Evolutionary conservation across 1,284 basidiomycete genomes (phyloP).

Genomic region (Microbotryum intermedium): DNA sequence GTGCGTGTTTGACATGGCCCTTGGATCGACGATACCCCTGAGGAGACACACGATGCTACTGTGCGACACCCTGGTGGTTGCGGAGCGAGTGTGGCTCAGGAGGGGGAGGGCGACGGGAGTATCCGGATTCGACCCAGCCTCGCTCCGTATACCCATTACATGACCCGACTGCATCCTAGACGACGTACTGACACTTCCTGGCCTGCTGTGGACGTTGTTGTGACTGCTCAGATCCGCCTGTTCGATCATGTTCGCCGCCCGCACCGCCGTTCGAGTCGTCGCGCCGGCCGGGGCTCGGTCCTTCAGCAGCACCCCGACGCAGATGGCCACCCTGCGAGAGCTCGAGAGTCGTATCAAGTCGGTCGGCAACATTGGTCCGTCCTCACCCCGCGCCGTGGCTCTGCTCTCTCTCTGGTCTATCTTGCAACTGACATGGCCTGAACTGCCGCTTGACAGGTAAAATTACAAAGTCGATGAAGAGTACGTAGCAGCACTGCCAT

Average conservation of each 20-base stretch:
- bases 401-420: not conserved
- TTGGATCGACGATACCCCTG: no score
- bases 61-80: no score
- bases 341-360: conserved; percentile 96
- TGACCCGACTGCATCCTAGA: not conserved
- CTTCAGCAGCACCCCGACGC: conserved; percentile 59
- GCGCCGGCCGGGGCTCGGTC: conserved; percentile 46
- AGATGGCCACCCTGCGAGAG: conserved; percentile 95
- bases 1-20: no score
- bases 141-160: no score
- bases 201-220: not conserved
- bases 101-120: no score
- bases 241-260: conserved; percentile 16
- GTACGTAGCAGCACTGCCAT: conserved; percentile 40
- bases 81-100: no score
- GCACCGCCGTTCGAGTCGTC: conserved; percentile 48
- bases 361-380: conserved; percentile 58
- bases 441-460: conserved; percentile 7
- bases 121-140: no score
- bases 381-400: not conserved
- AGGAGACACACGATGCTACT: no score
- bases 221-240: not conserved
- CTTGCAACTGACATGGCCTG: not conserved
- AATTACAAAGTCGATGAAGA: conserved; percentile 83
- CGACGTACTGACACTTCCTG: not conserved